Percentiles rank a stretch among this genome's conserved stretches.
Conservation (phyloP, 2,329 filamentous ascomycete species). For the Sarocladium kiliense region DNA sequence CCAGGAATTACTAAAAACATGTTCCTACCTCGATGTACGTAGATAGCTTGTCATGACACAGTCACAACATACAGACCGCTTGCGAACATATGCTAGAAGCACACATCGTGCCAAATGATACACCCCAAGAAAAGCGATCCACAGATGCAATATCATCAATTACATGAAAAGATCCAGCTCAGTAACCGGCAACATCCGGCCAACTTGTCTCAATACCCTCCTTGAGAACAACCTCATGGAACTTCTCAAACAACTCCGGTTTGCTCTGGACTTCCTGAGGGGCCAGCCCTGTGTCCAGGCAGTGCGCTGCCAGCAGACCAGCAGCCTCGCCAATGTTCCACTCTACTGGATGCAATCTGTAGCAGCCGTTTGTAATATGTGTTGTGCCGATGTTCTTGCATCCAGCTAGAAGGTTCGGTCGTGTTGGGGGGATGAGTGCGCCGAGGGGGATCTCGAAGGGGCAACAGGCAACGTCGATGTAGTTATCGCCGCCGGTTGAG, state of each 20-base stretch:
- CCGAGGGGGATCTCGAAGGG: constrained; percentile 22
- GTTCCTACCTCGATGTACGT: too few relatives aligned
- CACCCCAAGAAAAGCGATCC: too few relatives aligned
- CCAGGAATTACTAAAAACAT: too few relatives aligned
- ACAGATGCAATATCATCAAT: too few relatives aligned
- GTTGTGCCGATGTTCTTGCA: constrained; percentile 24
- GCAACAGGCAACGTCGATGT: constrained; percentile 23
- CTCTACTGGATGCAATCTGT: constrained; percentile 22
- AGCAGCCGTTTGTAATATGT: constrained; percentile 23
- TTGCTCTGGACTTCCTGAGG: constrained; percentile 18
- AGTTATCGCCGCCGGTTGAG: constrained; percentile 22
- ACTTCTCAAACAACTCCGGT: constrained; percentile 11
- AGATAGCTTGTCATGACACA: too few relatives aligned
- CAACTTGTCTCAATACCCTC: constrained; percentile 15
- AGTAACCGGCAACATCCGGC: constrained; percentile 14
- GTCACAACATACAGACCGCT: too few relatives aligned
- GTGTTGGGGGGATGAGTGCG: constrained; percentile 16
- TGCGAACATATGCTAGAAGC: too few relatives aligned
- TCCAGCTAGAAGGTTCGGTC: constrained; percentile 18
- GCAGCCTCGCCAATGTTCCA: constrained; percentile 24
- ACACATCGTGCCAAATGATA: neutral
- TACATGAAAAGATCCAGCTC: too few relatives aligned
- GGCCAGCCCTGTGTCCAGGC: constrained; percentile 14
- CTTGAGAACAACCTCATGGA: constrained; percentile 10
- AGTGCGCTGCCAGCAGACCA: constrained; percentile 19